Conservation (phyloP, 257 asterid genomes). For the Solanum lycopersicoides region DNA sequence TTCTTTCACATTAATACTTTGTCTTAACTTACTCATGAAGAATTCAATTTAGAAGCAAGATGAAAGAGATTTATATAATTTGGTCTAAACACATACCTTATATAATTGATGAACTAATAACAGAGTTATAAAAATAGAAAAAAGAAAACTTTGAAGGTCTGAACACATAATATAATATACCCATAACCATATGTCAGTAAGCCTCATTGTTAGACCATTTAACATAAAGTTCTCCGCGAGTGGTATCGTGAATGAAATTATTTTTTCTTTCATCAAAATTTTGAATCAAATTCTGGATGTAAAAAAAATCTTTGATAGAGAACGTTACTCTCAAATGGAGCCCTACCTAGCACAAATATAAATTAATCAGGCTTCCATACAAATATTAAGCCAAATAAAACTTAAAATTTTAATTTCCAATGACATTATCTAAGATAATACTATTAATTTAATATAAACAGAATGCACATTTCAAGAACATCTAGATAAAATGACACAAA, state of each 20-base stretch:
- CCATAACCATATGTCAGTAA: background rate
- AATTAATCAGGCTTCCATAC: too few species aligned
- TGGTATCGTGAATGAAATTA: too few species aligned
- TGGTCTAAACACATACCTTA: background rate
- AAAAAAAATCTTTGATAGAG: too few species aligned
- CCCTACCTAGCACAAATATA: too few species aligned
- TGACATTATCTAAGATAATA: background rate
- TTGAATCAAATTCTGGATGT: accelerated
- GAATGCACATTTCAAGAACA: background rate
- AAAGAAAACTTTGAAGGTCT: background rate
- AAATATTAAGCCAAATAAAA: background rate
- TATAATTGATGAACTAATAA: background rate
- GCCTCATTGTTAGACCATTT: background rate
- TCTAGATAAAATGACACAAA: background rate
- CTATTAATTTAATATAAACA: background rate
- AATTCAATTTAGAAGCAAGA: background rate
- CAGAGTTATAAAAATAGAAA: background rate
- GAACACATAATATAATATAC: background rate
- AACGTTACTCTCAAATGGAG: too few species aligned
- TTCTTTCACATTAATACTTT: too few species aligned
- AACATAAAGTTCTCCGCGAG: background rate
- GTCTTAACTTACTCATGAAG: background rate
- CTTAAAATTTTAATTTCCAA: background rate
- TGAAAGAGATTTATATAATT: too few species aligned
- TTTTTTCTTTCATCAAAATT: too few species aligned